Evolutionary conservation across 345 rosid species (phyloP).

Genomic region (Orychophragmus violaceus): DNA sequence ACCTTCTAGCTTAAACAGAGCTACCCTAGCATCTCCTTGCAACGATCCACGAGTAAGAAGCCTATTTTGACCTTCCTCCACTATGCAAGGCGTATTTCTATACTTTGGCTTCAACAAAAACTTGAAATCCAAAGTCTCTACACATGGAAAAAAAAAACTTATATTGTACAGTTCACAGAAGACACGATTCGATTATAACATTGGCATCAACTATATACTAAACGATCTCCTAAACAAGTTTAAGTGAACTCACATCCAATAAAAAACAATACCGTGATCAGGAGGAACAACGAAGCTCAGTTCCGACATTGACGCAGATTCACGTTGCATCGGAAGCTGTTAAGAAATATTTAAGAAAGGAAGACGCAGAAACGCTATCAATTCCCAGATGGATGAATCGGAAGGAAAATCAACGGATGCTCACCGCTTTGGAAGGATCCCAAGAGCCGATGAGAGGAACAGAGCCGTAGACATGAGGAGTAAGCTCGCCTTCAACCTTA

Average conservation of each 20-base stretch:
- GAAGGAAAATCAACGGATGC: neutral
- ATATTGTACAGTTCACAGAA: neutral
- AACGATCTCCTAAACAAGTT: neutral
- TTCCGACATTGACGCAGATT: conserved; percentile 87
- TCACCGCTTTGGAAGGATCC: conserved; percentile 91
- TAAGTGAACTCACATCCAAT: neutral
- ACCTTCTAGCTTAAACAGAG: conserved; percentile 55
- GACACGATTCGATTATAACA: neutral
- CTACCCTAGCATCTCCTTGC: conserved; percentile 75
- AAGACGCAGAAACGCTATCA: neutral
- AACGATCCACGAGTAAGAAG: conserved; percentile 65
- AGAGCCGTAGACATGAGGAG: conserved; percentile 94
- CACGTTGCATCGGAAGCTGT: conserved; percentile 85
- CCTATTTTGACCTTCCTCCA: conserved; percentile 87
- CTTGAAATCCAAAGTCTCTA: conserved; percentile 97
- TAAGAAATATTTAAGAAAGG: neutral
- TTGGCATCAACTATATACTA: neutral
- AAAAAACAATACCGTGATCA: conserved; percentile 62
- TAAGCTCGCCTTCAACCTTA: conserved; percentile 70
- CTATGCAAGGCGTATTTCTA: conserved; percentile 52
- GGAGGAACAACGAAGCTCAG: conserved; percentile 95
- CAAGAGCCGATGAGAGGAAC: conserved; percentile 88
- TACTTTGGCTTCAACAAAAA: conserved; percentile 90
- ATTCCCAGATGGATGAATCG: neutral
- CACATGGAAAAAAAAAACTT: neutral